Base-by-base conservation (phyloP, 768 basidiomycete species). In the Mycena filopes region DNA sequence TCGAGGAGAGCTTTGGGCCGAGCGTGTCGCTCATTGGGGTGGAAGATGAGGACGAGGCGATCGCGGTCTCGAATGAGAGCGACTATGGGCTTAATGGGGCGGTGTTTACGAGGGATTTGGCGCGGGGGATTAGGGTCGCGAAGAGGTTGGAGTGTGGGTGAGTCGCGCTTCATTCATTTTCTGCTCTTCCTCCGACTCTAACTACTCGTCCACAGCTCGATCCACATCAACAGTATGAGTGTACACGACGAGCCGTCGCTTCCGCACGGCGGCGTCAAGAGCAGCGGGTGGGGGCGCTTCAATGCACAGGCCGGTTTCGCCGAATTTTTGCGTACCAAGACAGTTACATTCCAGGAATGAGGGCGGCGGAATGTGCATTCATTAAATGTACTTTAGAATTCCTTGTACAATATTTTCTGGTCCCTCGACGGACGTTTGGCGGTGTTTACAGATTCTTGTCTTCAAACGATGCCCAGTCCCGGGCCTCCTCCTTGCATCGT, bases 231-330 rank as follows among this genome's bases (percentile, higher is more conserved):
- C 53, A 26, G 55, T 3, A 69, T 66, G 64, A 63, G 28, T 31
- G 60, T 69, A 33, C 68, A 69, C 23, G 68, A 69, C 26, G 68
- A 69, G 38, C 50, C 68, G 16, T 21, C 4, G 16, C 64, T 69
- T 12, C 68, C 68, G 25, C 68, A 69, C 28, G 68, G 68, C 5
- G 68, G 68, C 8, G 48, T 48, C 45, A 65, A 65, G 60, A 55
- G 41, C 46, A 66, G 64, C 42, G 68, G 68, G 6, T 69, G 68
- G 68, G 68, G 68, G 10, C 49, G 68, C 25, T 69, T 69, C 56
- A 69, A 69, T 36, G 64, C 40, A 3, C 21, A 47, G 51, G 63
- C 50, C 51, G 68, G 64, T 1, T 12, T 69, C 15, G 68, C 66
- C 12, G 68, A 69, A 56, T 69, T 65, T 55, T 59, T 69, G 60